These are phyloP conservation scores for Botrytis deweyae DNA, from an alignment of 2,329 filamentous ascomycete genomes.

Conservation along the genomic window DNA sequence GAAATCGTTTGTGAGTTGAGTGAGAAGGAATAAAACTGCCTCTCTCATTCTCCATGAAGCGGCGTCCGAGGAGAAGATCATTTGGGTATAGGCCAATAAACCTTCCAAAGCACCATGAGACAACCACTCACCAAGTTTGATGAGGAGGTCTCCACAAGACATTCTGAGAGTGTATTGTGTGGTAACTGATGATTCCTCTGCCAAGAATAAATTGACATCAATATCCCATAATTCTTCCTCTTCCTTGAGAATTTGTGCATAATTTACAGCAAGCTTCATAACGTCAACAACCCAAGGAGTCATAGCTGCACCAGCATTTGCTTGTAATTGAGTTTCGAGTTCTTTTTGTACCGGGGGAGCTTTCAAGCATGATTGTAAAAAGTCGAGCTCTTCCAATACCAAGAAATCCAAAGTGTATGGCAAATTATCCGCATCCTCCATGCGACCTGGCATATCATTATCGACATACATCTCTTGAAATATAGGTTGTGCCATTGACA, in stretches of 20 bases:
- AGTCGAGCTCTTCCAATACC: conserved; percentile 90
- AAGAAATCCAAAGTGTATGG: conserved; percentile 94
- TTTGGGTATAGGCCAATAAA: conserved; percentile 72
- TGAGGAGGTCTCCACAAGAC: conserved; percentile 85
- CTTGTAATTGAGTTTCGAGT: conserved; percentile 73
- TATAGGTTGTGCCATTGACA: conserved; percentile 67
- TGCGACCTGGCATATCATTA: conserved; percentile 78
- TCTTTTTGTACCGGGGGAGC: conserved; percentile 86
- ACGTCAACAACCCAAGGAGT: conserved; percentile 84
- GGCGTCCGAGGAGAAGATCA: conserved; percentile 61
- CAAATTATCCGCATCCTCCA: conserved; percentile 88
- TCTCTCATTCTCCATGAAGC: conserved; percentile 67
- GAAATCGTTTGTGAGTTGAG: conserved; percentile 80
- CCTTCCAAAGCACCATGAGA: conserved; percentile 73
- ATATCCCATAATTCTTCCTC: conserved; percentile 96
- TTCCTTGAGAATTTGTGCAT: conserved; percentile 86
- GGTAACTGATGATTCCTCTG: conserved; percentile 91
- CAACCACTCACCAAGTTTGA: conserved; percentile 92
- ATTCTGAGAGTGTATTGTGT: conserved; percentile 95
- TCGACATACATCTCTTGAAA: conserved; percentile 86
- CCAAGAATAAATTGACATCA: conserved; percentile 91
- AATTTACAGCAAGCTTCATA: conserved; percentile 79
- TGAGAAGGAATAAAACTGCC: conserved; percentile 79
- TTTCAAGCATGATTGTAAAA: conserved; percentile 86
- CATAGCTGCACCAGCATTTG: conserved; percentile 57